phyloP scores from a whole-genome alignment of 495 filamentous ascomycete species.

The Trichoderma gamsii region DNA sequence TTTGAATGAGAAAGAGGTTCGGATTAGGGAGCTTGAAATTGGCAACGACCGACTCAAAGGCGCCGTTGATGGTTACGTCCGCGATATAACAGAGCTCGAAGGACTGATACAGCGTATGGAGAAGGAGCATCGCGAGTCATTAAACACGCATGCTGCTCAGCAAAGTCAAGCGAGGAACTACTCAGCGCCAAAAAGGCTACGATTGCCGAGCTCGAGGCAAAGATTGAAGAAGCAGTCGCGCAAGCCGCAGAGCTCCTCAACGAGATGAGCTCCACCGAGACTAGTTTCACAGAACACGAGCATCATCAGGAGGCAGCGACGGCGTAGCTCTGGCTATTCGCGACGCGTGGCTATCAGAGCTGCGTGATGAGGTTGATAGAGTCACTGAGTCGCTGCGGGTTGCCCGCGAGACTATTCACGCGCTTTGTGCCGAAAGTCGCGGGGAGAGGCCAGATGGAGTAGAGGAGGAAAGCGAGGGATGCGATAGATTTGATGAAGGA shows the following conservation, averaged over 20 bases:
- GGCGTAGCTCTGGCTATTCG: conserved; percentile 36
- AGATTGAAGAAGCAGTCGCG: conserved; percentile 23
- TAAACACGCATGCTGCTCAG: conserved; percentile 27
- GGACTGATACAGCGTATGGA: conserved; percentile 55
- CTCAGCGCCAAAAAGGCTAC: conserved; percentile 13
- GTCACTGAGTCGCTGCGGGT: conserved; percentile 30
- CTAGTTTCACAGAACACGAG: conserved; percentile 36
- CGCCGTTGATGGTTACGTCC: conserved; percentile 57
- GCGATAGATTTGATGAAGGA: conserved; percentile 48
- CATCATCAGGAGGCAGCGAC: conserved; percentile 28
- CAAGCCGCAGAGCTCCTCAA: conserved; percentile 28
- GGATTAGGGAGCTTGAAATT: conserved; percentile 51
- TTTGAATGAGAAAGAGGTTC: conserved; percentile 43
- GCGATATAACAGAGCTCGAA: conserved; percentile 60
- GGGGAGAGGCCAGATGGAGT: conserved; percentile 29
- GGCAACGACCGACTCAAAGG: conserved; percentile 54
- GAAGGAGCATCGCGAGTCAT: conserved; percentile 36
- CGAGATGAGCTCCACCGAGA: conserved; percentile 38
- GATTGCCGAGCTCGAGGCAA: conserved; percentile 24
- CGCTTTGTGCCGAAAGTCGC: conserved; percentile 33
- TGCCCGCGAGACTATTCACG: conserved; percentile 32
- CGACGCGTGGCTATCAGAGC: conserved; percentile 37
- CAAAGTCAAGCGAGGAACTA: conserved; percentile 20
- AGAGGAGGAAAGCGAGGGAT: conserved; percentile 40
- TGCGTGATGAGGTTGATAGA: conserved; percentile 33